Conservation (phyloP, 495 filamentous ascomycete genomes). For the Xylona heveae region DNA sequence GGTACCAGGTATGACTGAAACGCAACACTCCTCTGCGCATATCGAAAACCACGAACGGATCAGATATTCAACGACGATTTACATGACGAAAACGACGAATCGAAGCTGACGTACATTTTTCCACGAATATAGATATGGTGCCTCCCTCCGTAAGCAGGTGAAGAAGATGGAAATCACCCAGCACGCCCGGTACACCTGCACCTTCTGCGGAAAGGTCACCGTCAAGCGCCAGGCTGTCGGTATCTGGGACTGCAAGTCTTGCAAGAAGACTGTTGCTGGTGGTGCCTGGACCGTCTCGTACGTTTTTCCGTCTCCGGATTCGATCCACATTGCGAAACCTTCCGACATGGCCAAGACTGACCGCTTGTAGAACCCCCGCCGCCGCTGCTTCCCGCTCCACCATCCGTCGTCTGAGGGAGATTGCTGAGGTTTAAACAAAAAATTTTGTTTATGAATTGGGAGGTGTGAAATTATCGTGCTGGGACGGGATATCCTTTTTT, state of each 20-base stretch:
- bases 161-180: conserved; percentile 99
- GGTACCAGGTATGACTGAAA: conserved; percentile 34
- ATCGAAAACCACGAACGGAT: conserved; percentile 1
- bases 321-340: neutral
- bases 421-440: conserved; percentile 94
- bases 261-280: conserved; percentile 87
- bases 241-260: conserved; percentile 90
- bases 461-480: too few relatives aligned
- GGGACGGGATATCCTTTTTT: too few relatives aligned
- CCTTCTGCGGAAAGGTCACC: conserved; percentile 88
- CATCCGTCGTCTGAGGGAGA: conserved; percentile 91
- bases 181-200: conserved; percentile 83
- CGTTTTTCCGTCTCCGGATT: conserved; percentile 20
- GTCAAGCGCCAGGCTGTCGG: conserved; percentile 85
- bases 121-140: conserved; percentile 57
- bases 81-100: neutral
- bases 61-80: conserved; percentile 3
- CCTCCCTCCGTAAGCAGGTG: conserved; percentile 98
- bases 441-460: too few relatives aligned
- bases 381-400: conserved; percentile 93
- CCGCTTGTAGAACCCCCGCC: conserved; percentile 56
- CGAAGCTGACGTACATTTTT: neutral
- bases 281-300: conserved; percentile 95
- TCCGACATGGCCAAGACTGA: neutral
- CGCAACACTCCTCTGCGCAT: conserved; percentile 8